Evolutionary conservation across 2,329 filamentous ascomycete genomes (phyloP), one percentile per base, ranked within the genome.

Genomic region (Neonectria magnoliae): DNA sequence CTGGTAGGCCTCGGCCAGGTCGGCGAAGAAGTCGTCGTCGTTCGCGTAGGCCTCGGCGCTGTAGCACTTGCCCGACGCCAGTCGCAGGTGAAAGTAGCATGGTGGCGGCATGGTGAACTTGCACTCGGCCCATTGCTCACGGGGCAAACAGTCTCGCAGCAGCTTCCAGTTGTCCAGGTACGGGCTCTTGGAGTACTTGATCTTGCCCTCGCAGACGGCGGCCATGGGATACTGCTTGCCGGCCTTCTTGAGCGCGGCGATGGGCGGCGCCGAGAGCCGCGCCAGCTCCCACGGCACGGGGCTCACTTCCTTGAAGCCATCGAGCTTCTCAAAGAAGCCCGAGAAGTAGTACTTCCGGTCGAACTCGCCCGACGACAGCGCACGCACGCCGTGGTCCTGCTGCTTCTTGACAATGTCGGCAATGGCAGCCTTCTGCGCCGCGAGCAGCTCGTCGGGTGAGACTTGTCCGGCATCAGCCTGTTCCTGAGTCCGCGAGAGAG

Each of bases 321-420:
- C 75, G 14, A 84, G 79, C 64, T 80, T 81, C 75, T 84, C 83
- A 68, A 84, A 84, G 71, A 84, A 82, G 55, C 82, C 82, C 8
- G 78, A 80, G 71, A 83, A 84, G 76, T 83, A 84, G 68, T 82
- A 84, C 68, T 82, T 82, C 66, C 82, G 80, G 53, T 82, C 81
- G 50, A 91, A 93, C 78, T 93, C 91, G 73, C 91, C 91, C 62
- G 90, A 90, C 4, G 89, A 90, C 56, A 93, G 81, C 16, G 86
- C 85, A 20, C 86, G 84, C 62, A 92, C 85, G 27, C 88, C 87
- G 57, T 90, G 82, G 65, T 88, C 81, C 68, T 87, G 81, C 80
- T 93, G 91, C 69, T 87, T 83, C 73, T 87, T 82, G 27, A 92
- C 89, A 54, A 91, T 86, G 51, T 90, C 84, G 57, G 85, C 83